A percentile compares a stretch with the other conserved stretches of the same genome.
Conservation (phyloP, 768 basidiomycete genomes). For the Asterophora parasitica region DNA sequence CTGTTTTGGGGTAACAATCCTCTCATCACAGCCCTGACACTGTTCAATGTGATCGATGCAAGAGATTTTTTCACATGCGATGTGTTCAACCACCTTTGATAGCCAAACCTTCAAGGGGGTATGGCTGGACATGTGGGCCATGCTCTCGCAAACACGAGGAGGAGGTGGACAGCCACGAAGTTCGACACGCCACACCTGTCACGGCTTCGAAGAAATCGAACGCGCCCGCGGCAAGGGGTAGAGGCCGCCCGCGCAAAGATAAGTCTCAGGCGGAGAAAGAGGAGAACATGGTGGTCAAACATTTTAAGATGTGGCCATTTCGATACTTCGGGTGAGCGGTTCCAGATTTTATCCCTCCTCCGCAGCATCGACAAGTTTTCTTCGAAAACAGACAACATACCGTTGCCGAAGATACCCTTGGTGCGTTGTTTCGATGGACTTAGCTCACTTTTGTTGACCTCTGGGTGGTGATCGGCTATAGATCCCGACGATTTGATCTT, state of each 20-base stretch:
- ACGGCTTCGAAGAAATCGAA: constrained; percentile 49
- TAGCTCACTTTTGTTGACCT: constrained; percentile 8
- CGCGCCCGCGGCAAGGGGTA: constrained; percentile 65
- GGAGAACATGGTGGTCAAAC: constrained; percentile 72
- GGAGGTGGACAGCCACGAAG: constrained; percentile 72
- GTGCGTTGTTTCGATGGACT: constrained; percentile 38
- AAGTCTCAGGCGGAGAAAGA: constrained; percentile 68
- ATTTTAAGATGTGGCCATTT: constrained; percentile 91
- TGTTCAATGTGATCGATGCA: constrained; percentile 88
- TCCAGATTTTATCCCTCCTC: constrained; percentile 1
- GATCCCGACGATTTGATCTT: constrained; percentile 97
- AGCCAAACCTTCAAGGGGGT: constrained; percentile 91
- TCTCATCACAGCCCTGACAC: constrained; percentile 66
- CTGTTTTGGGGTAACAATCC: constrained; percentile 12
- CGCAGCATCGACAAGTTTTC: constrained; percentile 4
- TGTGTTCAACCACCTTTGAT: constrained; percentile 89
- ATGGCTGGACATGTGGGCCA: constrained; percentile 96
- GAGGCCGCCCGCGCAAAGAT: constrained; percentile 77
- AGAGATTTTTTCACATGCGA: constrained; percentile 90
- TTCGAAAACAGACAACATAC: constrained; percentile 67
- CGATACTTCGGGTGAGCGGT: constrained; percentile 89
- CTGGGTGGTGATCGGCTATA: constrained; percentile 24
- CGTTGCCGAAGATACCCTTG: constrained; percentile 86
- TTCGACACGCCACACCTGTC: constrained; percentile 51
- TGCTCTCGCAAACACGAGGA: constrained; percentile 87